Conservation (phyloP, 2,329 filamentous ascomycete species). For the Ophiostoma perfectum region DNA sequence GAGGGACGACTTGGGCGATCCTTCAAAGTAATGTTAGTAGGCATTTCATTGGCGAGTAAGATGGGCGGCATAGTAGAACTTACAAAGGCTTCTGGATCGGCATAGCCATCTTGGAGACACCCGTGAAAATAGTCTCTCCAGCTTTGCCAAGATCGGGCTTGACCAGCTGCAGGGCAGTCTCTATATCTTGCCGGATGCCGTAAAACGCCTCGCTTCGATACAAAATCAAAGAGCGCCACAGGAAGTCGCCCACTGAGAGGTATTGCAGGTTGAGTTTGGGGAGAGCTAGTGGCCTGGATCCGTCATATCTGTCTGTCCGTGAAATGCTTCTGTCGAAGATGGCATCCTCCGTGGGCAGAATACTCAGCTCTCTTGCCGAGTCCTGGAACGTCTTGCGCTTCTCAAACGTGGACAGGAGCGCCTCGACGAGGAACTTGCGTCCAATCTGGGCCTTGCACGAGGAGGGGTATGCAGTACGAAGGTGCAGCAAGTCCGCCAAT, state of each 20-base stretch:
- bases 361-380: conserved; percentile 59
- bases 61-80: conserved; percentile 25
- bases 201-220: conserved; percentile 91
- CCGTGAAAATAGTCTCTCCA: conserved; percentile 68
- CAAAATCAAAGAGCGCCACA: conserved; percentile 90
- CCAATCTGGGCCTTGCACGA: conserved; percentile 59
- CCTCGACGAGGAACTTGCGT: conserved; percentile 62
- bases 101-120: conserved; percentile 87
- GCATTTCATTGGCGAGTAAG: conserved; percentile 26
- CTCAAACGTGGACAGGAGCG: conserved; percentile 70
- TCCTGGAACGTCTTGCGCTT: conserved; percentile 79
- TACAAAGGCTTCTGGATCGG: conserved; percentile 73
- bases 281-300: conserved; percentile 77
- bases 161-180: conserved; percentile 72
- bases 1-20: conserved; percentile 74
- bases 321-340: conserved; percentile 76
- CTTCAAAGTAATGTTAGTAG: not conserved
- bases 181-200: conserved; percentile 85
- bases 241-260: conserved; percentile 85
- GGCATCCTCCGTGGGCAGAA: conserved; percentile 76
- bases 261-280: conserved; percentile 96
- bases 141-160: conserved; percentile 60
- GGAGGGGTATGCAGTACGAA: conserved; percentile 77
- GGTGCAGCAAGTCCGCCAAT: conserved; percentile 65
- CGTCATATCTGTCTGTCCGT: conserved; percentile 81